A percentile compares a stretch with the other conserved stretches of the same genome.
phyloP scores from a whole-genome alignment of 176 grass and related monocot genomes.

The Carex kokanica region DNA sequence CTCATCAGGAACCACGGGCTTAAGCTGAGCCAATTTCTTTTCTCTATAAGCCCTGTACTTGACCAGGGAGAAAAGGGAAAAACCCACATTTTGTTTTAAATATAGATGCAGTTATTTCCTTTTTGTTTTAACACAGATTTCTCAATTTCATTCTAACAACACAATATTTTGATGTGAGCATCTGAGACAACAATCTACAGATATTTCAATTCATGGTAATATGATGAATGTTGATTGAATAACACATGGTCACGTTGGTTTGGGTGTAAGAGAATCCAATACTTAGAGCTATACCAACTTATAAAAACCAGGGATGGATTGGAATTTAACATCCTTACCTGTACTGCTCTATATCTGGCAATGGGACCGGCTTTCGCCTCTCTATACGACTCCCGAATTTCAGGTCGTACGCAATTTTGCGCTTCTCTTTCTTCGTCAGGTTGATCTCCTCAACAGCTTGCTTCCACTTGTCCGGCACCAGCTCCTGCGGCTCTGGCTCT shows the following conservation, averaged over 20 bases:
- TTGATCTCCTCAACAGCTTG: conserved; percentile 78
- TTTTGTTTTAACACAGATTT: neutral
- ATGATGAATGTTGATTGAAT: neutral
- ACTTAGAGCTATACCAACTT: neutral
- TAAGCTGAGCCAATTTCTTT: conserved; percentile 20
- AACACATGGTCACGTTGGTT: neutral
- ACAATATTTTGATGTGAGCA: neutral
- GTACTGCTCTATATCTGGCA: conserved; percentile 40
- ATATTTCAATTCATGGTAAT: neutral
- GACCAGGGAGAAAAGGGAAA: neutral
- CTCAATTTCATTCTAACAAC: neutral
- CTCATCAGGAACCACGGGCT: conserved; percentile 38
- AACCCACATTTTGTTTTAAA: neutral
- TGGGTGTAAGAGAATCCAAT: neutral
- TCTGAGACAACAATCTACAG: neutral
- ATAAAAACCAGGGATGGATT: neutral
- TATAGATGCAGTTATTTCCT: neutral
- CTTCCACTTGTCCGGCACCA: conserved; percentile 81
- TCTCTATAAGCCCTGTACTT: conserved; percentile 55
- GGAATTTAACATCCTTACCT: neutral
- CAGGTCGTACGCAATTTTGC: conserved; percentile 68
- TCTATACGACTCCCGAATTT: conserved; percentile 73
- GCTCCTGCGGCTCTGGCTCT: conserved; percentile 25
- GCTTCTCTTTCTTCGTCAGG: conserved; percentile 93
- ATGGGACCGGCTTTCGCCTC: conserved; percentile 44